phyloP scores from a whole-genome alignment of 2,329 filamentous ascomycete species.

The Ploettnerulaceae sp. region DNA sequence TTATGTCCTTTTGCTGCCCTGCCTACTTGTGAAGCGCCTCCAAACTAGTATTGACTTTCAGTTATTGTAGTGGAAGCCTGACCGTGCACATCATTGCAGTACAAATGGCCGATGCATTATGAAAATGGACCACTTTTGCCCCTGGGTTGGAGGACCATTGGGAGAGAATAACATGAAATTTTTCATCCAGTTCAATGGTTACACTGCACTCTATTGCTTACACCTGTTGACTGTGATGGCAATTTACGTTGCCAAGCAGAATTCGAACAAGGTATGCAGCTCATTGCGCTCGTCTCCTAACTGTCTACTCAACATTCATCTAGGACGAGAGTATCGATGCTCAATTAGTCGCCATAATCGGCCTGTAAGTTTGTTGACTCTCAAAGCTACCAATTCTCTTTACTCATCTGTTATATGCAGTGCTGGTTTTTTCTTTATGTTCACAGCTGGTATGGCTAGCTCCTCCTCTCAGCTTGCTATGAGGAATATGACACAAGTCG shows the following conservation, averaged over 20 bases:
- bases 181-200: slow-evolving; percentile 82
- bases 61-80: slow-evolving; percentile 65
- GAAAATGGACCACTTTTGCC: slow-evolving; percentile 96
- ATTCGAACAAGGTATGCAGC: slow-evolving; percentile 24
- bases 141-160: slow-evolving; percentile 92
- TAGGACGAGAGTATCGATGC: slow-evolving; percentile 41
- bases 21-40: neutral
- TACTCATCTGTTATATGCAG: slow-evolving; percentile 25
- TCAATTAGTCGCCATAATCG: slow-evolving; percentile 63
- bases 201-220: slow-evolving; percentile 62
- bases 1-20: neutral
- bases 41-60: neutral
- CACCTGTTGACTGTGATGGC: slow-evolving; percentile 60
- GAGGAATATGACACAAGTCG: slow-evolving; percentile 78
- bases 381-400: slow-evolving; percentile 16
- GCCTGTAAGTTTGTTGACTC: slow-evolving; percentile 42
- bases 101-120: slow-evolving; percentile 83
- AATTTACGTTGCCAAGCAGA: slow-evolving; percentile 52
- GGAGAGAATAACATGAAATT: slow-evolving; percentile 86
- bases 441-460: slow-evolving; percentile 69
- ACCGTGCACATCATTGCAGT: slow-evolving; percentile 80
- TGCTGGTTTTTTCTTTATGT: slow-evolving; percentile 71
- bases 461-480: slow-evolving; percentile 67
- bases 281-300: slow-evolving; percentile 19
- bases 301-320: slow-evolving; percentile 5